These are phyloP conservation scores for Adansonia grandidieri DNA, from an alignment of 441 rosid species.

Conservation along the genomic window DNA sequence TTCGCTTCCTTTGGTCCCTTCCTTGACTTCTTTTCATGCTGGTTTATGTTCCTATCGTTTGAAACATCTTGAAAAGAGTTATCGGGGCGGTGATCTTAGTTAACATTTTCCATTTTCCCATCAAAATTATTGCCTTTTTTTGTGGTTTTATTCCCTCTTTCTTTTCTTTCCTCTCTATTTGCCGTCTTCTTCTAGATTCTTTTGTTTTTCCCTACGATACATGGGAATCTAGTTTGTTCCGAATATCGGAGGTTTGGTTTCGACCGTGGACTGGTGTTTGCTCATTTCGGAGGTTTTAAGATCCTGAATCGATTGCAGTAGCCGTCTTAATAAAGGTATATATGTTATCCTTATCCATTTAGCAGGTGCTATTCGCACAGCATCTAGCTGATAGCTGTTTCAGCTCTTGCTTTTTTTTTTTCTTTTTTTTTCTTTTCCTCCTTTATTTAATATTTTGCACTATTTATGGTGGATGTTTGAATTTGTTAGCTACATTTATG, in stretches of 20 bases:
- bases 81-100: slow-evolving; percentile 96
- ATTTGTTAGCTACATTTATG: neutral
- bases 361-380: neutral
- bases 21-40: slow-evolving; percentile 53
- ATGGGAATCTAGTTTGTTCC: neutral
- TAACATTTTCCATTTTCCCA: slow-evolving; percentile 39
- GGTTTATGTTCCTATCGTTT: slow-evolving; percentile 74
- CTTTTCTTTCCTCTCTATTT: slow-evolving; percentile 1
- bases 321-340: slow-evolving; percentile 16
- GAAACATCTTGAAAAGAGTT: slow-evolving; percentile 82
- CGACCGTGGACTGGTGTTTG: neutral
- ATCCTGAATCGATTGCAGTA: neutral
- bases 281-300: neutral
- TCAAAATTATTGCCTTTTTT: neutral
- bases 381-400: neutral
- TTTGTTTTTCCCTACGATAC: neutral
- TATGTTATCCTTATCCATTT: neutral
- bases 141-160: neutral
- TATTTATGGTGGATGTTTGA: neutral
- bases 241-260: neutral
- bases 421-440: neutral
- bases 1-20: slow-evolving; percentile 51
- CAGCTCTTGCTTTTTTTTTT: neutral
- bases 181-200: slow-evolving; percentile 13
- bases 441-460: neutral